These are phyloP conservation scores for Fraxinus pennsylvanica DNA, from an alignment of 257 asterid species.

Conservation along the genomic window DNA sequence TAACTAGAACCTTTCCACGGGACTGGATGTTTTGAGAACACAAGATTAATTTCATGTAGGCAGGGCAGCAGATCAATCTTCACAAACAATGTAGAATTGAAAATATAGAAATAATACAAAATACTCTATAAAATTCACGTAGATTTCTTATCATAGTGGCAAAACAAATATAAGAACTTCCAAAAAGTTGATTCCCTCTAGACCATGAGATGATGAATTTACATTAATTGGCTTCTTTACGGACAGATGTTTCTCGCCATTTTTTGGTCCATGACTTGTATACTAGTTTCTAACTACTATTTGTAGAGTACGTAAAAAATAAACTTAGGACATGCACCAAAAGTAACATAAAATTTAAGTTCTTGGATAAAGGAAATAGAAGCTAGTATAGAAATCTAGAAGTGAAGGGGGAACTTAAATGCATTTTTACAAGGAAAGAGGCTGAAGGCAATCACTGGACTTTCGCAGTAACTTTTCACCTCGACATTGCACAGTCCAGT, in stretches of 20 bases:
- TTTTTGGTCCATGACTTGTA: neutral
- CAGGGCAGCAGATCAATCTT: neutral
- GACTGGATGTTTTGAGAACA: neutral
- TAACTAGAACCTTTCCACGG: neutral
- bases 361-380: neutral
- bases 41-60: neutral
- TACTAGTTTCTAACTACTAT: neutral
- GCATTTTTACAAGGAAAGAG: neutral
- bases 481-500: neutral
- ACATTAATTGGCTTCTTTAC: too few species aligned
- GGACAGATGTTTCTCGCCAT: neutral
- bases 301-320: neutral
- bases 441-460: neutral
- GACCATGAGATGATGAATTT: neutral
- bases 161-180: neutral
- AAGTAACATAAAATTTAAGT: neutral
- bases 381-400: neutral
- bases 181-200: neutral
- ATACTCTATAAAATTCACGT: neutral
- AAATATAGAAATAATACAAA: neutral
- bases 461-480: neutral
- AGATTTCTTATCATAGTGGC: neutral
- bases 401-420: neutral
- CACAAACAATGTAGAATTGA: neutral
- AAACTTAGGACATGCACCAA: neutral